Conservation (phyloP, 163 green algal species). For the Botryococcus braunii region DNA sequence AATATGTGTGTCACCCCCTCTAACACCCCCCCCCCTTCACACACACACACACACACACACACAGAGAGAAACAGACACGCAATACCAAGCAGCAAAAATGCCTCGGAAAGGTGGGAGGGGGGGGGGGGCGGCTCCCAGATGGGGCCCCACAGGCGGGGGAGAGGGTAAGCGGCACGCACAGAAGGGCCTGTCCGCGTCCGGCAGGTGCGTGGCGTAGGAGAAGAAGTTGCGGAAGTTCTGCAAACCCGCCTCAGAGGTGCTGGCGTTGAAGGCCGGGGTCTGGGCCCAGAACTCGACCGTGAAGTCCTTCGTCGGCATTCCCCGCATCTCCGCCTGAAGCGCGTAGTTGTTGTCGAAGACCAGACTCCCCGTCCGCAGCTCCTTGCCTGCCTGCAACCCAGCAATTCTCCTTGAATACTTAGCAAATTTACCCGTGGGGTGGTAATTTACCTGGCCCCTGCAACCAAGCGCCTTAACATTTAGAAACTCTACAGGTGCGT, state of each 20-base stretch:
- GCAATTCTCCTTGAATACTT: too few species aligned
- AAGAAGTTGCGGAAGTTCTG: conserved; percentile 22
- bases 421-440: too few species aligned
- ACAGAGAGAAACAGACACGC: too few species aligned
- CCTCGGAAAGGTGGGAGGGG: not conserved
- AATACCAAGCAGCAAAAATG: too few species aligned
- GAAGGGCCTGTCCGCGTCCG: too few species aligned
- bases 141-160: not conserved
- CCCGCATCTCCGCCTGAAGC: conserved; percentile 38
- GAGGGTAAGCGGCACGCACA: too few species aligned
- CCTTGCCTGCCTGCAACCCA: conserved; percentile 9
- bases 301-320: conserved; percentile 51
- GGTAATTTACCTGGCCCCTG: too few species aligned
- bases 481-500: too few species aligned
- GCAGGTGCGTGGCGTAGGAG: conserved; percentile 35
- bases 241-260: not conserved
- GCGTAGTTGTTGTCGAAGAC: conserved; percentile 78
- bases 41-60: too few species aligned
- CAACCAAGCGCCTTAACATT: too few species aligned
- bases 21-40: too few species aligned
- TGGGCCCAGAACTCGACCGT: conserved; percentile 75
- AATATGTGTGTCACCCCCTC: too few species aligned
- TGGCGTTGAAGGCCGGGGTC: conserved; percentile 27
- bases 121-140: not conserved
- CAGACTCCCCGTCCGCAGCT: conserved; percentile 21